Conservation (phyloP, 2,329 filamentous ascomycete species). For the Botrytis squamosa region DNA sequence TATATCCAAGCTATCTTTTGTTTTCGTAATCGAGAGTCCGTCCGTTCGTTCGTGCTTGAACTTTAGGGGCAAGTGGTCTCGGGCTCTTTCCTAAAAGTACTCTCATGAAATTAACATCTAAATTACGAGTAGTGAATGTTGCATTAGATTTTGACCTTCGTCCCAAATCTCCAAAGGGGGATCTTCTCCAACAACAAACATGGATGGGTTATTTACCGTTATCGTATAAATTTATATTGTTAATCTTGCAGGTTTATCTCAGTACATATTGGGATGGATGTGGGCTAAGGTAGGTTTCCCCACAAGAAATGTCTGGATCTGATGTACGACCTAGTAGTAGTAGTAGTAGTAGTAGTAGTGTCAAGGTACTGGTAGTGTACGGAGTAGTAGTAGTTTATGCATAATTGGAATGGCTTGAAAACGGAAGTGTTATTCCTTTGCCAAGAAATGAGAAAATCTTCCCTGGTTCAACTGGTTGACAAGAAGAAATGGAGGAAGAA, state of each 20-base stretch:
- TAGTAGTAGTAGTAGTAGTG: not conserved
- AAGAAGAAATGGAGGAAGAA: not conserved
- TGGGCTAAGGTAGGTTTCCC: conserved; percentile 13
- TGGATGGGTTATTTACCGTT: conserved; percentile 29
- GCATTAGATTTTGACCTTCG: not conserved
- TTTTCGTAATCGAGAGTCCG: conserved; percentile 13
- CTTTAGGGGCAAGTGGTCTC: conserved; percentile 1
- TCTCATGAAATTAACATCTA: conserved; percentile 4
- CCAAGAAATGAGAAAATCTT: conserved; percentile 3
- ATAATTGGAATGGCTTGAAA: conserved; percentile 13
- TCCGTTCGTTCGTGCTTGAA: conserved; percentile 20
- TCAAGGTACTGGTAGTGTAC: not conserved
- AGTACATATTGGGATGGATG: conserved; percentile 10
- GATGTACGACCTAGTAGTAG: not conserved
- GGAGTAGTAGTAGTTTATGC: conserved; percentile 4
- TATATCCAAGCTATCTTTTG: conserved; percentile 12
- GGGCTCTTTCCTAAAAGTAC: conserved; percentile 3
- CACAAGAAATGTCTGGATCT: conserved; percentile 15
- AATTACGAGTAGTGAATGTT: conserved; percentile 13
- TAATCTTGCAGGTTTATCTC: conserved; percentile 15
- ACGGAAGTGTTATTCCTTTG: not conserved
- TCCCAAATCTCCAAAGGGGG: not conserved
- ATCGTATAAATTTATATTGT: conserved; percentile 19
- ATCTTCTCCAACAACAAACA: conserved; percentile 22
- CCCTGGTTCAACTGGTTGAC: not conserved